A percentile compares a stretch with the other conserved stretches of the same genome.
Conservation (phyloP, 768 basidiomycete genomes). For the Panaeolus papilionaceus region DNA sequence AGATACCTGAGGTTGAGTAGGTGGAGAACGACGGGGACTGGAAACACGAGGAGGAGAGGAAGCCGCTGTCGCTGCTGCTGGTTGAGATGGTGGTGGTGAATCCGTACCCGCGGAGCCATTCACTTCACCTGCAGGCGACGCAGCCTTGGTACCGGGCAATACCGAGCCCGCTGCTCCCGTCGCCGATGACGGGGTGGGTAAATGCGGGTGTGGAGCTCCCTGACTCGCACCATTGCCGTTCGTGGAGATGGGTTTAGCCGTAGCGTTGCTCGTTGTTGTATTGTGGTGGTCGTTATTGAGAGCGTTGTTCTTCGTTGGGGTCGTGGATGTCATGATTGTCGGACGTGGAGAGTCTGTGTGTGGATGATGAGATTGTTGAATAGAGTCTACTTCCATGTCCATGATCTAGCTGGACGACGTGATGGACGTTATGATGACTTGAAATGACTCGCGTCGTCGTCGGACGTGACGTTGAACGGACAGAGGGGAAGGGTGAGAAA, state of each 20-base stretch:
- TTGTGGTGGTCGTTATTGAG: neutral
- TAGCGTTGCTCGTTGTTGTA: neutral
- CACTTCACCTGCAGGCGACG: neutral
- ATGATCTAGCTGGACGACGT: neutral
- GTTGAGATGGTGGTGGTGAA: neutral
- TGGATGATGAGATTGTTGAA: neutral
- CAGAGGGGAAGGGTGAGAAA: slow-evolving; percentile 2
- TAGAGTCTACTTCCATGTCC: slow-evolving; percentile 6
- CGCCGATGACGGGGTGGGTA: neutral
- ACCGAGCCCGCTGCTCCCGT: slow-evolving; percentile 10
- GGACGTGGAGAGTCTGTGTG: slow-evolving; percentile 10
- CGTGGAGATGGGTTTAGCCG: neutral
- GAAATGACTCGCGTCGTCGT: neutral
- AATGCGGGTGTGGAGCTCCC: neutral
- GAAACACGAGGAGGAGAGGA: neutral
- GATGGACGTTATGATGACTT: neutral
- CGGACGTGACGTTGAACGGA: neutral
- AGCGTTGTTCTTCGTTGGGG: neutral
- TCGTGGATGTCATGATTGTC: slow-evolving; percentile 6
- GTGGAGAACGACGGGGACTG: neutral
- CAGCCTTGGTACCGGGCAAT: neutral
- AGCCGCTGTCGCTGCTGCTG: neutral
- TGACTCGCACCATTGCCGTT: neutral
- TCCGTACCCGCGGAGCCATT: neutral
- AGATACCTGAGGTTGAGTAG: neutral